Evolutionary conservation across 345 rosid species (phyloP).

Genomic region (Sisymbrium irio): DNA sequence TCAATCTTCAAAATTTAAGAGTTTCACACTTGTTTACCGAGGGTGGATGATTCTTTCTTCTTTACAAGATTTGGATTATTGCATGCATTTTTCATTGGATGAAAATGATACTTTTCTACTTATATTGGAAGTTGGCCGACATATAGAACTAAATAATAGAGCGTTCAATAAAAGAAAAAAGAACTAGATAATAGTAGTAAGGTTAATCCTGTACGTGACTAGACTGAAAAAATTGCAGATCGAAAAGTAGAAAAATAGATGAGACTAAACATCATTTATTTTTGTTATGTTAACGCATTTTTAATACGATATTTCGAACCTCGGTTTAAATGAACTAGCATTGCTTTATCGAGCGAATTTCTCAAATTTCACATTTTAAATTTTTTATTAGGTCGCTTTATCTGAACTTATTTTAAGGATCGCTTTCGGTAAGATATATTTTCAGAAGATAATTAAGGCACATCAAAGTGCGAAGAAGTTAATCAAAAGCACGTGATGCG

Average conservation of each 20-base stretch:
- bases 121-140: too few relatives aligned
- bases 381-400: background rate
- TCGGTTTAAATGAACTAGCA: background rate
- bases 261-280: background rate
- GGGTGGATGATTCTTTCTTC: background rate
- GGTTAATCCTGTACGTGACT: too few relatives aligned
- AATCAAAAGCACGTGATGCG: constrained; percentile 6
- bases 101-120: too few relatives aligned
- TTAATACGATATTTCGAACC: background rate
- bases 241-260: background rate
- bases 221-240: background rate
- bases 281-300: background rate
- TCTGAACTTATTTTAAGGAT: background rate
- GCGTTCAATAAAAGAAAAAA: too few relatives aligned
- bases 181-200: too few relatives aligned
- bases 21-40: background rate
- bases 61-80: background rate
- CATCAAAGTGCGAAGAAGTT: background rate
- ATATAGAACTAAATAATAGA: too few relatives aligned
- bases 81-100: background rate
- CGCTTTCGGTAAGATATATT: background rate
- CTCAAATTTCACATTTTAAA: background rate
- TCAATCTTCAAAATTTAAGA: background rate
- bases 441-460: background rate
- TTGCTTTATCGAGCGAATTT: background rate